Evolutionary conservation across 164 flowering plant genomes (phyloP), one percentile per base, ranked within the genome.

Genomic region (Santalum album): DNA sequence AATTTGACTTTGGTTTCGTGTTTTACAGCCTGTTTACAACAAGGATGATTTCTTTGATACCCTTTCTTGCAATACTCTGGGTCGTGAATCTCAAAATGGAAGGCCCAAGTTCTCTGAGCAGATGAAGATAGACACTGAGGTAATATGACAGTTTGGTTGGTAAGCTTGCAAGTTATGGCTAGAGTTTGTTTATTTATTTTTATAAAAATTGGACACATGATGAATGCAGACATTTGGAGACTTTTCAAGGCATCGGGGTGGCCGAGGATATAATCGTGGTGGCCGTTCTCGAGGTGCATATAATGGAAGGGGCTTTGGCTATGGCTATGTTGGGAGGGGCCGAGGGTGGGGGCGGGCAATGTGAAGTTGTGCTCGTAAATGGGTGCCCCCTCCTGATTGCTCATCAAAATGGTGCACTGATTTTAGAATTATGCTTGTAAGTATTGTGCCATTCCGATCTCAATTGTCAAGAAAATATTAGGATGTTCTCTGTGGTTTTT

Each of bases 11-110:
- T 55, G 24, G 16, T 35, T 52, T 61, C 50, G 16, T 54, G 17
- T 43, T 45, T 57, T 39, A 22, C 78, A 86, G 91, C 76, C 87
- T 61, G 84, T 83, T 42, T 88, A 88, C 55, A 72, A 72, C 22
- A 88, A 86, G 79, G 96, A 89, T 62, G 95, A 89, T 64, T 89
- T 89, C 59, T 89, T 89, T 43, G 96, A 89, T 72, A 54, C 86
- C 11, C 67, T 86, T 25, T 89, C 96, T 22, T 80, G 75, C 69
- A 70, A 84, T 65, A 60, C 87, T 0, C 66, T 77, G 60, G 84
- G 70, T 46, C 69, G 54, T 51, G 75, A 68, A 14, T 64, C 82
- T 22, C 61, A 64, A 25, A 67, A 57, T 65, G 85, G 83, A 48
- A 78, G 90, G 70, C 54, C 79, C 40, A 76, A 65, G 62, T 84